A percentile compares a stretch with the other conserved stretches of the same genome.
Evolutionary conservation across 192 early-diverging fungal species (phyloP).

Genomic region (Neocallimastix lanati): DNA sequence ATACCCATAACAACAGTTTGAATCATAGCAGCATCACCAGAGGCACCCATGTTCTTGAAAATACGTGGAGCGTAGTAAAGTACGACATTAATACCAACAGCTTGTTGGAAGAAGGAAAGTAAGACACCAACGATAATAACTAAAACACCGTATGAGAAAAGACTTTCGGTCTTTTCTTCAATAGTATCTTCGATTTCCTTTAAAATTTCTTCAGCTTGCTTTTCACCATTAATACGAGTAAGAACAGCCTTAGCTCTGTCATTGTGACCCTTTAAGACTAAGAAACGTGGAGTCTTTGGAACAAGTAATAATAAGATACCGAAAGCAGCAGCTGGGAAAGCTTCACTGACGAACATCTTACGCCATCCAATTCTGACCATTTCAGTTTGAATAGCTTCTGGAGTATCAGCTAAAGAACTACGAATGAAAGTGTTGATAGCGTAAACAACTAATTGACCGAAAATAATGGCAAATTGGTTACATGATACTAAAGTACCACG

Average conservation of each 20-base stretch:
- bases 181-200: not conserved
- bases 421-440: not conserved
- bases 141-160: not conserved
- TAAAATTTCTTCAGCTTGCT: not conserved
- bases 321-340: not conserved
- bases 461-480: not conserved
- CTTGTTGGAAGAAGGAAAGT: constrained; percentile 54
- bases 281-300: not conserved
- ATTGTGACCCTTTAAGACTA: not conserved
- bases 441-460: not conserved
- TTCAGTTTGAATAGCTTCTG: not conserved
- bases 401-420: not conserved
- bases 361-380: not conserved
- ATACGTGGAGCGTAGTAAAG: constrained; percentile 45
- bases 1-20: not conserved
- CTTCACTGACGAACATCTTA: not conserved
- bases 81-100: constrained; percentile 54
- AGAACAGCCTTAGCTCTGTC: not conserved
- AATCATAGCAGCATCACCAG: not conserved
- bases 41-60: constrained; percentile 21
- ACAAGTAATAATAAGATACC: not conserved
- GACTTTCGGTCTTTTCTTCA: not conserved
- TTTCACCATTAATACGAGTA: not conserved
- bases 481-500: not conserved
- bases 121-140: constrained; percentile 32